These are phyloP conservation scores for Vishniacozyma victoriae DNA, from an alignment of 768 basidiomycete species.

Conservation along the genomic window DNA sequence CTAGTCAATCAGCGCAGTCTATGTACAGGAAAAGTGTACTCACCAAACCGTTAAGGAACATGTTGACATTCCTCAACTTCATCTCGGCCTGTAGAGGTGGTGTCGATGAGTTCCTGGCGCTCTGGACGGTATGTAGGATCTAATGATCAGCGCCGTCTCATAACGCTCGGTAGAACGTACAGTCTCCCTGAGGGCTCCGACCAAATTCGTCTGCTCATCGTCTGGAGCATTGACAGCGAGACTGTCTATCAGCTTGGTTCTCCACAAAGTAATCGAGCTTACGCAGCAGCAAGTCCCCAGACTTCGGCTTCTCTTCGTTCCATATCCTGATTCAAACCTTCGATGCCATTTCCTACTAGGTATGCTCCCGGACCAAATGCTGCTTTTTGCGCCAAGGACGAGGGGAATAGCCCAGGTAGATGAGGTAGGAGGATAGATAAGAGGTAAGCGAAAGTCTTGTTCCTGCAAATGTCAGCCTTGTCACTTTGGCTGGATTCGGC, in stretches of 20 bases:
- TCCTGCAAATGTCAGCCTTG: constrained; percentile 54
- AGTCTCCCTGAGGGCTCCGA: constrained; percentile 80
- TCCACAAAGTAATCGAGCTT: no score
- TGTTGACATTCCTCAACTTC: constrained; percentile 86
- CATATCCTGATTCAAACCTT: constrained; percentile 43
- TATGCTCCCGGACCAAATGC: constrained; percentile 49
- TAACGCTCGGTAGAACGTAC: constrained; percentile 49
- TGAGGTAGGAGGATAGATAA: constrained; percentile 73
- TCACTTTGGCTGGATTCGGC: background rate
- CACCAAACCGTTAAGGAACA: constrained; percentile 52
- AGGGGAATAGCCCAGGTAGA: constrained; percentile 79
- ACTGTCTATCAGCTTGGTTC: constrained; percentile 50
- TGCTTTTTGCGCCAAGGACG: constrained; percentile 55
- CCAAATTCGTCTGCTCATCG: constrained; percentile 83
- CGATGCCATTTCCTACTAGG: constrained; percentile 32
- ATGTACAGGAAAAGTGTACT: constrained; percentile 2
- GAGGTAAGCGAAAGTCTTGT: constrained; percentile 77
- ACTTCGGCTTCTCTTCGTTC: constrained; percentile 44
- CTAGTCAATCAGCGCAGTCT: background rate
- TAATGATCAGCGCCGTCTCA: constrained; percentile 4
- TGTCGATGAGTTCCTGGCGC: constrained; percentile 67
- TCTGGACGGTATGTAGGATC: constrained; percentile 72
- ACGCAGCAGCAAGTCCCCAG: constrained; percentile 45
- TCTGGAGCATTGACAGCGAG: constrained; percentile 70
- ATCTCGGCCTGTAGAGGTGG: constrained; percentile 61